A percentile compares a stretch with the other conserved stretches of the same genome.
phyloP scores from a whole-genome alignment of 352 stramenopile genomes.

The Phytopythium delawarense region DNA sequence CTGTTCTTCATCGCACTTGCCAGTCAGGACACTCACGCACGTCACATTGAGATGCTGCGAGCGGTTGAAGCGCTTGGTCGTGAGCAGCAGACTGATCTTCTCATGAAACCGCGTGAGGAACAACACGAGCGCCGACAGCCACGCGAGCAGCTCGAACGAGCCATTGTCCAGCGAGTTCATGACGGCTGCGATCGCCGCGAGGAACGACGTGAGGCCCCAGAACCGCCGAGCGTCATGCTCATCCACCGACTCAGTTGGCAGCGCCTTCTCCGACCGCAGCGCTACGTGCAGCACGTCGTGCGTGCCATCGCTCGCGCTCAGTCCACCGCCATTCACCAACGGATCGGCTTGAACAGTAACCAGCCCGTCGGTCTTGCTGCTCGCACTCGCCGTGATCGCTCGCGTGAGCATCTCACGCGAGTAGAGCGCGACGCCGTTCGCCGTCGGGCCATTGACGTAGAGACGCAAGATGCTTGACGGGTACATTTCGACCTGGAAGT shows the following conservation, averaged over 20 bases:
- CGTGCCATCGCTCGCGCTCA: constrained; percentile 8
- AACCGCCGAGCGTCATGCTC: constrained; percentile 35
- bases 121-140: constrained; percentile 45
- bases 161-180: constrained; percentile 41
- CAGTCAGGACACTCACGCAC: constrained; percentile 37
- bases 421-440: constrained; percentile 50
- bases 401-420: constrained; percentile 52
- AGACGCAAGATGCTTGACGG: constrained; percentile 63
- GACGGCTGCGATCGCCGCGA: constrained; percentile 33
- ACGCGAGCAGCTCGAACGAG: constrained; percentile 44
- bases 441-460: constrained; percentile 61
- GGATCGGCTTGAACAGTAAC: constrained; percentile 42
- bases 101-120: constrained; percentile 55
- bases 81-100: constrained; percentile 43
- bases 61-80: constrained; percentile 40
- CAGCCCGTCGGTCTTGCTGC: constrained; percentile 12
- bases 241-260: constrained; percentile 11
- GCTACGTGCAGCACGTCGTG: constrained; percentile 43
- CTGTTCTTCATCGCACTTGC: constrained; percentile 31
- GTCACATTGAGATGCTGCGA: constrained; percentile 30
- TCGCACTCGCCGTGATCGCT: constrained; percentile 3
- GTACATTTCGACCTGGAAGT: constrained; percentile 65
- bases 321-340: constrained; percentile 16
- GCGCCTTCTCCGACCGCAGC: constrained; percentile 24
- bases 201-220: constrained; percentile 37